phyloP scores from a whole-genome alignment of 2,329 filamentous ascomycete genomes.

The Niveomyces coronatus region DNA sequence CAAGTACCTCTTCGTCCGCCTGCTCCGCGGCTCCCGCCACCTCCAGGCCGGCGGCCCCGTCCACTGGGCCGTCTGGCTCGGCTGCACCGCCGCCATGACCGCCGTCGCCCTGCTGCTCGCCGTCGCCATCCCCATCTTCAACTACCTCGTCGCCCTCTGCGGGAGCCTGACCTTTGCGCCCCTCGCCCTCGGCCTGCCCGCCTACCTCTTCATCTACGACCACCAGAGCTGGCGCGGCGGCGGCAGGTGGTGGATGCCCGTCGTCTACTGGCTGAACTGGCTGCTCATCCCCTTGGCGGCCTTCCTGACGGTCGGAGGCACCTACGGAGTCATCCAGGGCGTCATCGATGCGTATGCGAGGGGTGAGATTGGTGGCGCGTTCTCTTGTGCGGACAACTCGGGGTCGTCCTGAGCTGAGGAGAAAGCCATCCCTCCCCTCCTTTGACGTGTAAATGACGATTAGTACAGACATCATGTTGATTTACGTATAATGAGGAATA shows the following conservation, averaged over 20 bases:
- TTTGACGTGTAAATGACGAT: no score
- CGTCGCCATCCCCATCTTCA: constrained; percentile 25
- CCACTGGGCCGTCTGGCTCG: constrained; percentile 28
- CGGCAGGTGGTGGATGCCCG: constrained; percentile 16
- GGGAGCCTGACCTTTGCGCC: constrained; percentile 26
- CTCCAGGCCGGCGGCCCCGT: constrained; percentile 23
- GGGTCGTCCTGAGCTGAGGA: neutral
- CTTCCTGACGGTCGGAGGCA: constrained; percentile 31
- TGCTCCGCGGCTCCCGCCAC: constrained; percentile 26
- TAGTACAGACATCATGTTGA: no score
- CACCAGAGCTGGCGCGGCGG: constrained; percentile 20
- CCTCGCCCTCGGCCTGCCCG: constrained; percentile 24
- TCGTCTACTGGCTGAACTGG: constrained; percentile 24
- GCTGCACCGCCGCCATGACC: constrained; percentile 20
- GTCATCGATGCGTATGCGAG: constrained; percentile 41
- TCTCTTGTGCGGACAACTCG: constrained; percentile 40
- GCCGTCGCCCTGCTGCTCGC: constrained; percentile 22
- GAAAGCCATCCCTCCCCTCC: no score
- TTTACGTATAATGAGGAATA: neutral
- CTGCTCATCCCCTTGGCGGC: constrained; percentile 24
- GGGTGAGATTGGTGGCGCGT: constrained; percentile 34
- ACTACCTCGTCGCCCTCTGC: constrained; percentile 21
- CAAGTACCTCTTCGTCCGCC: constrained; percentile 30
- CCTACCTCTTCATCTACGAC: constrained; percentile 27
- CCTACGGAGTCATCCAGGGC: constrained; percentile 36